These are phyloP conservation scores for Boletus fagicola DNA, from an alignment of 768 basidiomycete genomes.

Conservation along the genomic window DNA sequence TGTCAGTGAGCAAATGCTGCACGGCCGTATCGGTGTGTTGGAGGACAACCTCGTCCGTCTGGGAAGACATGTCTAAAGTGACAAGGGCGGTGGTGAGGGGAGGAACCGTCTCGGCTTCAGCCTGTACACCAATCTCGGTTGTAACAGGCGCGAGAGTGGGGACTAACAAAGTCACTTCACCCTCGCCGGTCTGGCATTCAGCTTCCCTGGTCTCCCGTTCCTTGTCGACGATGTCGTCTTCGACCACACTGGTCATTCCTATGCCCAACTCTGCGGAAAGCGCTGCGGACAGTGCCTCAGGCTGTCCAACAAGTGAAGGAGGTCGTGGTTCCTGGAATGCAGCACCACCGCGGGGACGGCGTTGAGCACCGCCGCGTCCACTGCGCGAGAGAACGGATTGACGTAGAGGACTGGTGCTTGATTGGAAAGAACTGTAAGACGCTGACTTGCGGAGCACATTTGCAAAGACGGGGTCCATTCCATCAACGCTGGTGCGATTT, in stretches of 20 bases:
- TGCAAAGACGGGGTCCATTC: slow-evolving; percentile 85
- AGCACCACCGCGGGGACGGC: slow-evolving; percentile 62
- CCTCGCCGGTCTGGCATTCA: slow-evolving; percentile 64
- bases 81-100: slow-evolving; percentile 18
- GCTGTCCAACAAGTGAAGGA: slow-evolving; percentile 66
- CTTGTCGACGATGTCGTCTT: slow-evolving; percentile 36
- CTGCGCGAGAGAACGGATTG: slow-evolving; percentile 53
- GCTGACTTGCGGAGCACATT: slow-evolving; percentile 65
- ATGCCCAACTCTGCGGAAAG: slow-evolving; percentile 64
- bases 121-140: slow-evolving; percentile 43
- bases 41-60: slow-evolving; percentile 45
- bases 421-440: slow-evolving; percentile 41
- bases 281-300: slow-evolving; percentile 70
- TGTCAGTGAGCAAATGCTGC: slow-evolving; percentile 42
- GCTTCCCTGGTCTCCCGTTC: slow-evolving; percentile 60
- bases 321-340: slow-evolving; percentile 71
- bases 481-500: slow-evolving; percentile 73
- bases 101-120: slow-evolving; percentile 26
- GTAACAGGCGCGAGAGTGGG: slow-evolving; percentile 31
- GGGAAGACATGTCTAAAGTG: slow-evolving; percentile 40
- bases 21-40: slow-evolving; percentile 43
- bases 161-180: slow-evolving; percentile 29
- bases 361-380: slow-evolving; percentile 47
- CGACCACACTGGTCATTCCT: slow-evolving; percentile 43
- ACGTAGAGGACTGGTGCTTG: slow-evolving; percentile 59